Percentiles rank a stretch among this genome's conserved stretches.
Conservation (phyloP, 805 yeast genomes). For the Nakazawaea siamensis region DNA sequence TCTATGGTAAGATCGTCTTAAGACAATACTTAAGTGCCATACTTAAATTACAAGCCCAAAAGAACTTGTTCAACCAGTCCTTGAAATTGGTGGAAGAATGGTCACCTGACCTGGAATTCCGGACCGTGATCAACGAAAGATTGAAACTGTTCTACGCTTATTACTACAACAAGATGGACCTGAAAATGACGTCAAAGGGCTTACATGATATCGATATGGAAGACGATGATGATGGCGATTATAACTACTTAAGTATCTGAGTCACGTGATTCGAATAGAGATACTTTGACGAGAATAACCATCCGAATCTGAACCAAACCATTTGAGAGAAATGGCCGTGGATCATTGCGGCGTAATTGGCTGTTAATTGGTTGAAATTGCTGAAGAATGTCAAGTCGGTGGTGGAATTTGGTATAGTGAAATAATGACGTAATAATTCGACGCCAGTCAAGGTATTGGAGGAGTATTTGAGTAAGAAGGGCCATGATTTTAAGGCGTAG, state of each 20-base stretch:
- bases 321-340: conserved; percentile 82
- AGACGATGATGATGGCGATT: conserved; percentile 13
- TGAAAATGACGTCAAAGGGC: conserved; percentile 7
- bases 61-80: conserved; percentile 18
- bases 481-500: conserved; percentile 24
- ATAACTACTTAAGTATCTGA: conserved; percentile 5
- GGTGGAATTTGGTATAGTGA: conserved; percentile 5
- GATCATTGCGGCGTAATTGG: conserved; percentile 62
- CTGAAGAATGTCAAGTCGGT: conserved; percentile 29
- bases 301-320: conserved; percentile 91
- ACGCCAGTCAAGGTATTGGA: conserved; percentile 21
- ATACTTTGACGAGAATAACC: conserved; percentile 74
- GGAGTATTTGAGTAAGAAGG: conserved; percentile 36
- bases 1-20: conserved; percentile 13
- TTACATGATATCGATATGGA: neutral
- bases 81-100: conserved; percentile 19
- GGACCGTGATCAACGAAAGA: conserved; percentile 11
- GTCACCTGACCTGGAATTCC: conserved; percentile 16
- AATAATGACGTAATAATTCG: neutral
- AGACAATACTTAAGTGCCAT: conserved; percentile 2
- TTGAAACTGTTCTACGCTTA: conserved; percentile 13
- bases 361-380: conserved; percentile 30
- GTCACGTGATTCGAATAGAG: conserved; percentile 66
- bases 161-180: conserved; percentile 13
- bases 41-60: conserved; percentile 5